These are phyloP conservation scores for Candida frijolesensis DNA, from an alignment of 1,139 yeast genomes.

Conservation along the genomic window DNA sequence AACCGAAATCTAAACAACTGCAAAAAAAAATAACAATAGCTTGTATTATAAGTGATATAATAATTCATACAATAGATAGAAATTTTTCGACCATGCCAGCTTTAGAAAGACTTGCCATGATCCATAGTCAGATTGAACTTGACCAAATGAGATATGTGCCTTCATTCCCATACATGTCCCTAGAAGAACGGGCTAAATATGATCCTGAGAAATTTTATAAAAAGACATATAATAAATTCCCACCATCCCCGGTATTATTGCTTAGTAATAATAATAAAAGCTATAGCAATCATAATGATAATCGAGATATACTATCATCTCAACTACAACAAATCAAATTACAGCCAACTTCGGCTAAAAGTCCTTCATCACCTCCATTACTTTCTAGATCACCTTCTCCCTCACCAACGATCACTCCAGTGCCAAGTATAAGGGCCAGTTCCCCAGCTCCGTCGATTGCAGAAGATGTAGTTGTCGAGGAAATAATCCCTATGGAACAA, in stretches of 20 bases:
- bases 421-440: not conserved
- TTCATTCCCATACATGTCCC: constrained; percentile 22
- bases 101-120: constrained; percentile 21
- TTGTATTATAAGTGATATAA: no score
- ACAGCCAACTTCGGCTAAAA: not conserved
- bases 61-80: no score
- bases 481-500: not conserved
- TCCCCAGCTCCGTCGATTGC: not conserved
- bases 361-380: not conserved
- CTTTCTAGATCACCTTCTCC: not conserved
- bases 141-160: constrained; percentile 11
- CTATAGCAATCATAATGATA: no score
- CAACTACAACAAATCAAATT: not conserved
- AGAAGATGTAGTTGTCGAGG: not conserved
- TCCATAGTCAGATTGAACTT: constrained; percentile 21
- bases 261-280: not conserved
- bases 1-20: no score
- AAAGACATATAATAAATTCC: not conserved
- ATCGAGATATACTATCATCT: not conserved
- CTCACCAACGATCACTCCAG: not conserved
- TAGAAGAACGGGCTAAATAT: constrained; percentile 19
- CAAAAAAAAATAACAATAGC: not conserved
- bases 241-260: not conserved
- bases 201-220: constrained; percentile 6
- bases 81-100: constrained; percentile 11